phyloP scores from a whole-genome alignment of 192 early-diverging fungal species.

The Geranomyces michiganensis region DNA sequence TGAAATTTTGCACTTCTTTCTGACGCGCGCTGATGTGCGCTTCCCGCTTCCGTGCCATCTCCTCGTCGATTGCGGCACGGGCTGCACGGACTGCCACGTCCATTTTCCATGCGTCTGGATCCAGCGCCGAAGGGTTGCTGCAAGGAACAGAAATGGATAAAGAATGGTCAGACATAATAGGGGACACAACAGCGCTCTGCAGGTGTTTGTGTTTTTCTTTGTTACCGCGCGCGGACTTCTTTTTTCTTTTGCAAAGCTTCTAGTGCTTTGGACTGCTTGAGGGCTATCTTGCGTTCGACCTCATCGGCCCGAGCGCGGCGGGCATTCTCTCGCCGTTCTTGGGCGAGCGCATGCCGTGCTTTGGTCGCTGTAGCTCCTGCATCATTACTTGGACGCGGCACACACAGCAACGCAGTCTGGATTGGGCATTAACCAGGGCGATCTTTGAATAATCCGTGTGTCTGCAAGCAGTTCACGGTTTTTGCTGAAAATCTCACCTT shows the following conservation, averaged over 20 bases:
- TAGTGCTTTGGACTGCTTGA: slow-evolving; percentile 7
- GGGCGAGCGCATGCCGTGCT: slow-evolving; percentile 16
- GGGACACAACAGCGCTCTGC: neutral
- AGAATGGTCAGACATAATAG: neutral
- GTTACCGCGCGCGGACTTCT: neutral
- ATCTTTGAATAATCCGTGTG: too few relatives aligned
- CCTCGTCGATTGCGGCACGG: slow-evolving; percentile 1
- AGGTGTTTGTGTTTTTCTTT: neutral
- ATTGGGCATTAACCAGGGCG: too few relatives aligned
- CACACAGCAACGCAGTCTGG: too few relatives aligned
- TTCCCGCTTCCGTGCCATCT: slow-evolving; percentile 4
- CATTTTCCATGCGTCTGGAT: slow-evolving; percentile 13
- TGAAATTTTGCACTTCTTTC: neutral
- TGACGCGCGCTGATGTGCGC: neutral
- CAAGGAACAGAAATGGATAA: neutral
- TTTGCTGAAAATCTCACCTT: too few relatives aligned
- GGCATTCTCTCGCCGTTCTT: slow-evolving; percentile 10
- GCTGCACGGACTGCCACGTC: slow-evolving; percentile 13
- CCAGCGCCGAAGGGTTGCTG: neutral
- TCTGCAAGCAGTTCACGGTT: too few relatives aligned
- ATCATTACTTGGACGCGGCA: too few relatives aligned
- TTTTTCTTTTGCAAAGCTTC: slow-evolving; percentile 9
- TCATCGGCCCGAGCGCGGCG: neutral
- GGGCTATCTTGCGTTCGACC: slow-evolving; percentile 11
- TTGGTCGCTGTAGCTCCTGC: too few relatives aligned